Evolutionary conservation across 2,329 filamentous ascomycete genomes (phyloP).

Genomic region (Seiridium unicorne): DNA sequence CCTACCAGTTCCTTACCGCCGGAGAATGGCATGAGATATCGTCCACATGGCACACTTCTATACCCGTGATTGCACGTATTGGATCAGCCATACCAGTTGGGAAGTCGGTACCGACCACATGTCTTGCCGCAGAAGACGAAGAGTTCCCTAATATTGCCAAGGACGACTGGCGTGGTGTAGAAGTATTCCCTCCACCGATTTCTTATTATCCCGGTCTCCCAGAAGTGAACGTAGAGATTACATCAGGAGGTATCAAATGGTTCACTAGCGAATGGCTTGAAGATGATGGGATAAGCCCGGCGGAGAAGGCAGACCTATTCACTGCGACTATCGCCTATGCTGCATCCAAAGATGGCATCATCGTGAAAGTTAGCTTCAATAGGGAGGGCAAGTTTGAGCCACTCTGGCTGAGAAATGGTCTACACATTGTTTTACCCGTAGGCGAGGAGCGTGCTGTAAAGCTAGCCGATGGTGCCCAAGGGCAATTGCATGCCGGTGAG

Average conservation of each 20-base stretch:
- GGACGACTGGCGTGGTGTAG: constrained; percentile 40
- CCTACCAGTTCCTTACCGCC: constrained; percentile 53
- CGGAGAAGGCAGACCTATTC: constrained; percentile 22
- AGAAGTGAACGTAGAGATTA: neutral
- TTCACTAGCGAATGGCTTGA: constrained; percentile 28
- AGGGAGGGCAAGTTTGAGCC: constrained; percentile 23
- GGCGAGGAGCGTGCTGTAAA: constrained; percentile 27
- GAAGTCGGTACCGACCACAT: constrained; percentile 31
- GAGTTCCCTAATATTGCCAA: constrained; percentile 37
- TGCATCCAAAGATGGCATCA: constrained; percentile 14
- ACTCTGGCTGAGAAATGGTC: constrained; percentile 23
- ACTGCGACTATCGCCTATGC: constrained; percentile 19
- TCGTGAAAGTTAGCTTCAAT: constrained; percentile 13
- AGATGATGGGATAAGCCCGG: constrained; percentile 27
- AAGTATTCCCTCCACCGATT: constrained; percentile 37
- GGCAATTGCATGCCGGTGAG: neutral
- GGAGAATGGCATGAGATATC: constrained; percentile 39
- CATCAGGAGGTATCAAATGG: neutral
- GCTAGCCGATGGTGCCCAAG: neutral
- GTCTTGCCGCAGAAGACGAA: constrained; percentile 28
- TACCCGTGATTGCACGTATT: constrained; percentile 37
- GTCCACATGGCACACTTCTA: constrained; percentile 40
- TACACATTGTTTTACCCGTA: constrained; percentile 26
- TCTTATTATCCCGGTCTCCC: constrained; percentile 8
- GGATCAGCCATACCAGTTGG: constrained; percentile 39